Base-by-base conservation (phyloP, 169 alveolate species). In the Plasmodium knowlesi region DNA sequence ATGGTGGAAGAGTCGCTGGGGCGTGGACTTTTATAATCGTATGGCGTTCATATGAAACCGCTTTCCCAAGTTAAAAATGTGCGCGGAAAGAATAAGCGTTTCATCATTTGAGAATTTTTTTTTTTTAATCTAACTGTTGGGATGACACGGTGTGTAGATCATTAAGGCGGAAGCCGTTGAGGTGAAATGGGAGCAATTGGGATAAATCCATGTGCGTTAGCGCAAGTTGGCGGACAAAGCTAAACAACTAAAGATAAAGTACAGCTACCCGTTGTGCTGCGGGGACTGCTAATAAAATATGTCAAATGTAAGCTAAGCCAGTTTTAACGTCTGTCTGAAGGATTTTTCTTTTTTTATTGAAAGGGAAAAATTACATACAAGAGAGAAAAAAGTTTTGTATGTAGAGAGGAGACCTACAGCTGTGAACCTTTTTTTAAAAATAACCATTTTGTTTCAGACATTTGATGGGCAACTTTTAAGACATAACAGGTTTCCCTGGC, bases 1-100 rank as follows among this genome's bases (percentile, higher is more conserved):
- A 32, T 67, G 37, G 57, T 80, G 19, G 41, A 80, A 39, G 32
- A 70, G 32, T 71, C 22, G 4, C n/a, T 41, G 71, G 53, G 41
- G n/a, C 12, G 34, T 37, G 39, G 37, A 46, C 41, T 28, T 82
- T 82, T 54, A 14, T 22, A 50, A 19, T 41, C 74, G 30, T 41
- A 50, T 83, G 12, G 37, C 70, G n/a, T 41, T 83, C n/a, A 71
- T 41, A 34, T 83, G 83, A 71, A 70, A 70, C 16, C 8, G 72
- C 19, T 83, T 83, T 54, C 16, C 74, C 6, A 72, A 71, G 46
- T 83, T 83, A 39, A 83, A 83, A 83, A 67, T 53, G 41, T 70
- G 22, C 39, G 19, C 22, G 14, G 76, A 19, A 28, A 67, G 34
- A 6, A 19, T 28, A 54, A 34, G 9, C 16, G 50, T 39, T 25